These are phyloP conservation scores for Xylariaceae sp. DNA, from an alignment of 2,329 filamentous ascomycete genomes.

Conservation along the genomic window DNA sequence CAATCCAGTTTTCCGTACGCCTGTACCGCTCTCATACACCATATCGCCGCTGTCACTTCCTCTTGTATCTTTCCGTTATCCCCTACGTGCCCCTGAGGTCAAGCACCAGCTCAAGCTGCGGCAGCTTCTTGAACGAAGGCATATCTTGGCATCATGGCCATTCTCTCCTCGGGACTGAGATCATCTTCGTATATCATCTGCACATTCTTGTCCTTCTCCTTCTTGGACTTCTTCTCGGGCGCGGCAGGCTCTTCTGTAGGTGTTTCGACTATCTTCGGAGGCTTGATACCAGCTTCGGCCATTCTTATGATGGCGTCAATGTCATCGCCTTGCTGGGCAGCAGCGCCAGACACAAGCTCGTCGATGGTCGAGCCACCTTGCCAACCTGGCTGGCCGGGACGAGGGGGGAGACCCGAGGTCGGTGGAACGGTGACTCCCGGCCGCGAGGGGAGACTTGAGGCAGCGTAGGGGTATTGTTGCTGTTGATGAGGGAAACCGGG, in stretches of 20 bases:
- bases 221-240: conserved; percentile 63
- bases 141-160: conserved; percentile 75
- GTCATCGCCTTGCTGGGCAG: conserved; percentile 50
- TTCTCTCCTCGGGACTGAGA: conserved; percentile 82
- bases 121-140: conserved; percentile 53
- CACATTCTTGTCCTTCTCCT: conserved; percentile 62
- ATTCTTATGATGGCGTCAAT: conserved; percentile 63
- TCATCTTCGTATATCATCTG: conserved; percentile 80
- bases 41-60: too few species aligned
- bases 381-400: conserved; percentile 36
- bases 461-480: conserved; percentile 37
- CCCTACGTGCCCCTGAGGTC: too few species aligned
- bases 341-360: conserved; percentile 43
- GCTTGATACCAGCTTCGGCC: conserved; percentile 58
- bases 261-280: conserved; percentile 36
- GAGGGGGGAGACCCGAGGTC: conserved; percentile 41
- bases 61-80: too few species aligned
- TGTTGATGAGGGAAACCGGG: conserved; percentile 39
- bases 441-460: conserved; percentile 43
- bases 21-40: too few species aligned
- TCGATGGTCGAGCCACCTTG: conserved; percentile 42
- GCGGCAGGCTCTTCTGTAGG: conserved; percentile 37
- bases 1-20: too few species aligned
- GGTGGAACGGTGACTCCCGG: conserved; percentile 39
- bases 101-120: conserved; percentile 6